Evolutionary conservation across 345 rosid species (phyloP).

Genomic region (Erysimum cheiranthoides): DNA sequence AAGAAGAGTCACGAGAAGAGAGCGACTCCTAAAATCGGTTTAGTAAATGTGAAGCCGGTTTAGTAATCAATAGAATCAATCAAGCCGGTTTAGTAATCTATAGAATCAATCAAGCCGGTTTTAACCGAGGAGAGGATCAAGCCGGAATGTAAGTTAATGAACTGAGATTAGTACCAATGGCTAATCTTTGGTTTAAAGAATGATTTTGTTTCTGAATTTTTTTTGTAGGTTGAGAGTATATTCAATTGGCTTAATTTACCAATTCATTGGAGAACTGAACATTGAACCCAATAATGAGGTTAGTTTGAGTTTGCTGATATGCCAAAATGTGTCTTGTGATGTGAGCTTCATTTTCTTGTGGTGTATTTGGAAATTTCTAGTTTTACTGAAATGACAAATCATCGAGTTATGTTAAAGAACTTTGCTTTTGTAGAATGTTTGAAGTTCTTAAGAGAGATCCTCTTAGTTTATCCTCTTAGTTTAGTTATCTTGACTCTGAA

Average conservation of each 20-base stretch:
- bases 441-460: background rate
- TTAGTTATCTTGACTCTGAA: background rate
- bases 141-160: conserved; percentile 57
- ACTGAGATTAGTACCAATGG: background rate
- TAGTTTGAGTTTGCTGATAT: background rate
- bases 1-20: too few relatives aligned
- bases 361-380: too few relatives aligned
- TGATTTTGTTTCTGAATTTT: background rate
- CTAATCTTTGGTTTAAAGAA: background rate
- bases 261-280: conserved; percentile 83
- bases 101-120: too few relatives aligned
- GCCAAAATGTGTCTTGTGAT: too few relatives aligned
- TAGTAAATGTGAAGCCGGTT: too few relatives aligned
- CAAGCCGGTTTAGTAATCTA: too few relatives aligned
- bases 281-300: conserved; percentile 64
- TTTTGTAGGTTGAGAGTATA: conserved; percentile 62
- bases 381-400: background rate
- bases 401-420: background rate
- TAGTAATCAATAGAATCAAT: too few relatives aligned
- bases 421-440: background rate
- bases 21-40: too few relatives aligned
- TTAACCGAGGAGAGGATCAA: background rate
- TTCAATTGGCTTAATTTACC: conserved; percentile 66
- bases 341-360: too few relatives aligned
- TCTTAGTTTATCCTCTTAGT: background rate